Evolutionary conservation across 257 asterid genomes (phyloP).

Genomic region (Handroanthus guayacan): DNA sequence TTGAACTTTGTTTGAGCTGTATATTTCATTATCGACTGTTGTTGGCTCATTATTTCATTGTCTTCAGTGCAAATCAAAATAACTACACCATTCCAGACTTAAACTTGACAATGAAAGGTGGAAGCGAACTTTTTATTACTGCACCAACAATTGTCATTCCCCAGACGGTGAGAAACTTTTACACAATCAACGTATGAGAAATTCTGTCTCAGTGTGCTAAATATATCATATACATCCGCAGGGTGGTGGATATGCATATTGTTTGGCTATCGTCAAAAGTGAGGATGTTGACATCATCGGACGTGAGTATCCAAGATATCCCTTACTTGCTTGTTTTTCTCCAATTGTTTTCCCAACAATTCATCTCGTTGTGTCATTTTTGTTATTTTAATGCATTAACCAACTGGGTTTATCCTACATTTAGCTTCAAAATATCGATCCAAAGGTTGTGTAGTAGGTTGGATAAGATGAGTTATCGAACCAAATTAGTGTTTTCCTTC

Average conservation of each 20-base stretch:
- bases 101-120: conserved; percentile 89
- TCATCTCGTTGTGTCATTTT: not conserved
- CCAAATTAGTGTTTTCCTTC: too few species aligned
- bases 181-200: conserved; percentile 1
- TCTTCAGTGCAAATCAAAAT: conserved; percentile 64
- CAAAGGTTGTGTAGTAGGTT: too few species aligned
- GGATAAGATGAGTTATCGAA: too few species aligned
- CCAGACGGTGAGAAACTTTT: conserved; percentile 49
- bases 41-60: conserved; percentile 34
- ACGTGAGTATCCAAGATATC: conserved; percentile 65
- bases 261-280: conserved; percentile 85
- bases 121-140: conserved; percentile 53
- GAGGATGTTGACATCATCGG: conserved; percentile 86
- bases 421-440: too few species aligned
- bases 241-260: conserved; percentile 65
- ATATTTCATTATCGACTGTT: conserved; percentile 16
- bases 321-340: not conserved
- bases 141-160: conserved; percentile 58
- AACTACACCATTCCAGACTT: conserved; percentile 54
- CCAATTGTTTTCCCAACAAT: not conserved
- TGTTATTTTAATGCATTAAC: not conserved
- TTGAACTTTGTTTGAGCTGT: not conserved
- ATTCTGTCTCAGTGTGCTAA: conserved; percentile 38
- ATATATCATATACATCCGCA: conserved; percentile 35
- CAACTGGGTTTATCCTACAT: not conserved